These are phyloP conservation scores for Debaryomyces tyrocola DNA, from an alignment of 805 yeast species.

Conservation along the genomic window DNA sequence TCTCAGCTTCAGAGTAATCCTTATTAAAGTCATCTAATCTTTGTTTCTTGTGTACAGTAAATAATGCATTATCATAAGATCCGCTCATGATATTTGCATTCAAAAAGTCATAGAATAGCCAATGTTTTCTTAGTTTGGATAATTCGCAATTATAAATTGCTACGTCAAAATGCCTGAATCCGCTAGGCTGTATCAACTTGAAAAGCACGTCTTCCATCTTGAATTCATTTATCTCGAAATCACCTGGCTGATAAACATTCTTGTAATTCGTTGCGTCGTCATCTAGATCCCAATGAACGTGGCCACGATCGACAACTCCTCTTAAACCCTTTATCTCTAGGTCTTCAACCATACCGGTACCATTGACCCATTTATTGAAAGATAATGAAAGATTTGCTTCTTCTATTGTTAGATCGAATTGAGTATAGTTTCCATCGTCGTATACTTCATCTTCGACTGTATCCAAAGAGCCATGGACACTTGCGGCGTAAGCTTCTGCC, in stretches of 20 bases:
- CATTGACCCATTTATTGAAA: slow-evolving; percentile 84
- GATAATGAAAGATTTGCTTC: slow-evolving; percentile 79
- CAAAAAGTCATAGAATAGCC: slow-evolving; percentile 86
- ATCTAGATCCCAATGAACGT: slow-evolving; percentile 76
- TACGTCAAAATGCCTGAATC: slow-evolving; percentile 79
- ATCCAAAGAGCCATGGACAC: slow-evolving; percentile 18
- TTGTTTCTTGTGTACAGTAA: slow-evolving; percentile 84
- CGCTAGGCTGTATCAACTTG: slow-evolving; percentile 77
- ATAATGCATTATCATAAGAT: slow-evolving; percentile 87
- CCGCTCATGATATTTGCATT: slow-evolving; percentile 87
- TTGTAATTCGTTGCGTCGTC: slow-evolving; percentile 83
- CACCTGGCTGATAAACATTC: slow-evolving; percentile 77
- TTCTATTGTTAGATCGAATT: slow-evolving; percentile 88
- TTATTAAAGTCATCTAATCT: slow-evolving; percentile 47
- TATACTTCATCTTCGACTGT: slow-evolving; percentile 29
- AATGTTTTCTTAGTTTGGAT: slow-evolving; percentile 79
- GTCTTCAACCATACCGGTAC: slow-evolving; percentile 79
- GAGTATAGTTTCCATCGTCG: slow-evolving; percentile 93
- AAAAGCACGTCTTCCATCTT: slow-evolving; percentile 83
- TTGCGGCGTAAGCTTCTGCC: slow-evolving; percentile 64
- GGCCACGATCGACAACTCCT: slow-evolving; percentile 90
- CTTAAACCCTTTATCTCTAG: slow-evolving; percentile 79
- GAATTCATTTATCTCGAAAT: slow-evolving; percentile 85
- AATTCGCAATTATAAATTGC: slow-evolving; percentile 86
- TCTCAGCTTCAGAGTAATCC: slow-evolving; percentile 8